Evolutionary conservation across 768 basidiomycete species (phyloP).

Genomic region (Amanita jacksonii): DNA sequence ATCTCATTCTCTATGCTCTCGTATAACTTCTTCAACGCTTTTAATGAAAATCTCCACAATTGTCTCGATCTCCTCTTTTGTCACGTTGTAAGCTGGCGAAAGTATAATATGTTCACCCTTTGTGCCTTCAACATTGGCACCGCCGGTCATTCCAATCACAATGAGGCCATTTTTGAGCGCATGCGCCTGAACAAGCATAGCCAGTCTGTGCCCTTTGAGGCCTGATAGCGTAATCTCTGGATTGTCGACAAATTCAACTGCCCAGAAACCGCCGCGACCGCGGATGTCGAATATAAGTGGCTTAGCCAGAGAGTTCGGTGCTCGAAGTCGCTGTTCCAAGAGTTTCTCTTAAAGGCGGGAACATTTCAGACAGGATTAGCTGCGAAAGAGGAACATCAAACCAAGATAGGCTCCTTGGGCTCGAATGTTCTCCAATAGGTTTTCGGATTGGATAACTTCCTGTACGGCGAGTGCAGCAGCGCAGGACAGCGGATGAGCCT

Average conservation of each 20-base stretch:
- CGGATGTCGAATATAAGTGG: slow-evolving; percentile 74
- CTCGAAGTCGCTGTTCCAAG: slow-evolving; percentile 43
- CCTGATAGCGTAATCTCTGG: slow-evolving; percentile 32
- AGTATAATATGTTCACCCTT: slow-evolving; percentile 66
- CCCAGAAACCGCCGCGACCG: slow-evolving; percentile 81
- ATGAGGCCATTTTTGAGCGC: slow-evolving; percentile 59
- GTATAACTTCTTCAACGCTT: slow-evolving; percentile 57
- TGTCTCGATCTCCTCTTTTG: slow-evolving; percentile 53
- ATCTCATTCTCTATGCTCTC: slow-evolving; percentile 22
- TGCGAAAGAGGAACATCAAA: slow-evolving; percentile 10
- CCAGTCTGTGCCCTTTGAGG: slow-evolving; percentile 48
- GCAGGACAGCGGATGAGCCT: slow-evolving; percentile 71
- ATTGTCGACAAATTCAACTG: slow-evolving; percentile 60
- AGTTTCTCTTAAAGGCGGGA: slow-evolving; percentile 28
- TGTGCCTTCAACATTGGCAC: slow-evolving; percentile 57
- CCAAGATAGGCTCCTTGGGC: slow-evolving; percentile 52
- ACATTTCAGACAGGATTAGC: background rate
- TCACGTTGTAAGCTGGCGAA: slow-evolving; percentile 76
- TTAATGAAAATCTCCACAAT: slow-evolving; percentile 60
- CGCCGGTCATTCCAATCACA: slow-evolving; percentile 67
- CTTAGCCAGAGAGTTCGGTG: slow-evolving; percentile 46
- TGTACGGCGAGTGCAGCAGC: slow-evolving; percentile 79
- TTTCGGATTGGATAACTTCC: slow-evolving; percentile 55
- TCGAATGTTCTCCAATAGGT: slow-evolving; percentile 58
- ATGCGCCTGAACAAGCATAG: slow-evolving; percentile 59